Evolutionary conservation across 139 green algal species (phyloP).

Genomic region (Closterium sp.): DNA sequence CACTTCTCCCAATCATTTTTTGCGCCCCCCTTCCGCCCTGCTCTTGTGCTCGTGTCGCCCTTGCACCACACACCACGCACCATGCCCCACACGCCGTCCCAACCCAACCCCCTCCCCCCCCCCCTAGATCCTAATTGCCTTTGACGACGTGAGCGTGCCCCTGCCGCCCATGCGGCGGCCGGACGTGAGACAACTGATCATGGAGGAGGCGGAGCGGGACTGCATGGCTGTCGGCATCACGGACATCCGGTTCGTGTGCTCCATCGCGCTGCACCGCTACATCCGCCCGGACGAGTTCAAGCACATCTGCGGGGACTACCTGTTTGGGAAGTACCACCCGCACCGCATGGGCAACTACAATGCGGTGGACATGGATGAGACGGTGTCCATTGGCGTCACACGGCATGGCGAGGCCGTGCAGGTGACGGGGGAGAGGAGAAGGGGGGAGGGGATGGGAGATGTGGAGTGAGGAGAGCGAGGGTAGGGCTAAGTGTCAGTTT

Average conservation of each 20-base stretch:
- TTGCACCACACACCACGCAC: background rate
- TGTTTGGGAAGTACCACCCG: slow-evolving; percentile 53
- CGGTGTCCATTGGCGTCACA: slow-evolving; percentile 34
- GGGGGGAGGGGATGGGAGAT: no score
- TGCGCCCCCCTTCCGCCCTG: no score
- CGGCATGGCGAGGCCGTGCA: slow-evolving; percentile 49
- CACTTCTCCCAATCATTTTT: no score
- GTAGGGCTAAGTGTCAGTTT: background rate
- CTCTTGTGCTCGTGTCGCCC: background rate
- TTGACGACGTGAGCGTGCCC: slow-evolving; percentile 46
- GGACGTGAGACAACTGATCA: slow-evolving; percentile 26
- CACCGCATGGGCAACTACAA: slow-evolving; percentile 53
- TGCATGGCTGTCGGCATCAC: slow-evolving; percentile 46
- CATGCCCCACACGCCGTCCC: background rate
- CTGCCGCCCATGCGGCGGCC: slow-evolving; percentile 38
- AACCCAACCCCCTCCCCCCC: background rate
- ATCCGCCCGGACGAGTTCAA: slow-evolving; percentile 50
- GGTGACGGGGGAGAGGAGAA: background rate
- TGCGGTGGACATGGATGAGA: slow-evolving; percentile 47
- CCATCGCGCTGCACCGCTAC: slow-evolving; percentile 54
- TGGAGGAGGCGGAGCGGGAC: slow-evolving; percentile 38
- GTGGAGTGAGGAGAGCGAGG: no score
- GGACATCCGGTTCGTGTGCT: slow-evolving; percentile 52
- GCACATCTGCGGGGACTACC: slow-evolving; percentile 49
- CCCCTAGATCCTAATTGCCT: slow-evolving; percentile 23